phyloP scores from a whole-genome alignment of 768 basidiomycete genomes.

The Cubamyces sp. region DNA sequence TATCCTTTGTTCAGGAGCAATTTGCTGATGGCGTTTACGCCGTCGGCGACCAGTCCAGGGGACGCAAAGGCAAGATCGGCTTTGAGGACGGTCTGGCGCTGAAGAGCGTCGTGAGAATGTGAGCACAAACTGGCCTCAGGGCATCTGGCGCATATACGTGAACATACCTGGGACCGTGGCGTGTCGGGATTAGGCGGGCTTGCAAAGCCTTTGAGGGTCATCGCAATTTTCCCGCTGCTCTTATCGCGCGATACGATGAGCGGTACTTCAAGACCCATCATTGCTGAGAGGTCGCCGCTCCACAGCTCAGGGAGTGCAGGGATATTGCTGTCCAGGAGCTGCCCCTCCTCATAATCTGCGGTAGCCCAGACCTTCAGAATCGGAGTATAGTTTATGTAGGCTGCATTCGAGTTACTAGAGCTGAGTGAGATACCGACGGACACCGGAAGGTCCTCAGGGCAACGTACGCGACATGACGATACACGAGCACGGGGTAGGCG shows the following conservation, averaged over 20 bases:
- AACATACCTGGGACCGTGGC: background rate
- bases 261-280: background rate
- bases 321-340: background rate
- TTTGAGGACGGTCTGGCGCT: conserved; percentile 4
- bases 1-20: background rate
- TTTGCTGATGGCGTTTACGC: background rate
- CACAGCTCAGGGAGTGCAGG: background rate
- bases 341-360: background rate
- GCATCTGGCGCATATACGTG: too few species aligned
- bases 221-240: background rate
- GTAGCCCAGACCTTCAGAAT: background rate
- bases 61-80: background rate
- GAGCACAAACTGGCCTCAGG: too few species aligned
- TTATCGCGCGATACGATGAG: background rate
- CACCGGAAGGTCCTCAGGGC: too few species aligned
- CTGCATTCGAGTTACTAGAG: background rate
- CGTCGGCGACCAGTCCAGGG: background rate
- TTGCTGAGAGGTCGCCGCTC: background rate
- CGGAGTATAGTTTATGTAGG: background rate
- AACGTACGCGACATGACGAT: too few species aligned
- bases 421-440: too few species aligned
- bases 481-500: too few species aligned
- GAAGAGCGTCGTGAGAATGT: background rate
- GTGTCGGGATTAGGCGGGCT: too few species aligned
- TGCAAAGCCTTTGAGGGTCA: background rate